Evolutionary conservation across 75 land plant genomes (phyloP).

Genomic region (Picea sitchensis): DNA sequence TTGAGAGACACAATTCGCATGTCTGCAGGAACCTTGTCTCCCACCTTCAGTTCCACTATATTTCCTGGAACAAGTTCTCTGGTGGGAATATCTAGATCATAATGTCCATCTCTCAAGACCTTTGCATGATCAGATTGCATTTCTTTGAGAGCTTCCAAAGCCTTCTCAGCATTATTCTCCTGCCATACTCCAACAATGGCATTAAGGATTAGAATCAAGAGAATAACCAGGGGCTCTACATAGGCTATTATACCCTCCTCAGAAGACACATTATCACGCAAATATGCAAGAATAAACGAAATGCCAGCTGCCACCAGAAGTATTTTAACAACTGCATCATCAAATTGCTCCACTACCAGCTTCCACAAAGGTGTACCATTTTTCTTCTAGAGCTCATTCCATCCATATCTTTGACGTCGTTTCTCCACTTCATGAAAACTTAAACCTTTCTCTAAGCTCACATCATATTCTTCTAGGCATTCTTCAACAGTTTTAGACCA

Average conservation of each 20-base stretch:
- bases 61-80: slow-evolving; percentile 90
- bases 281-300: slow-evolving; percentile 57
- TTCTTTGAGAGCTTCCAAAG: slow-evolving; percentile 84
- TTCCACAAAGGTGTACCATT: slow-evolving; percentile 69
- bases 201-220: slow-evolving; percentile 72
- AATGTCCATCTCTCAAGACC: slow-evolving; percentile 59
- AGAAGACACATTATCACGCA: slow-evolving; percentile 37
- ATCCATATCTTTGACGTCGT: slow-evolving; percentile 48
- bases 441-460: slow-evolving; percentile 55
- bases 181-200: slow-evolving; percentile 92
- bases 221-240: slow-evolving; percentile 83
- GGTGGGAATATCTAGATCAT: slow-evolving; percentile 60
- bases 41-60: slow-evolving; percentile 72
- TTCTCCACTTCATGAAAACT: slow-evolving; percentile 38
- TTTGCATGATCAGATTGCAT: slow-evolving; percentile 72
- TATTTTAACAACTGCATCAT: slow-evolving; percentile 79
- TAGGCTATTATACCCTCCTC: slow-evolving; percentile 56
- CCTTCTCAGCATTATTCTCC: slow-evolving; percentile 88
- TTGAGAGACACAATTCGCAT: slow-evolving; percentile 61
- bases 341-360: slow-evolving; percentile 78
- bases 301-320: slow-evolving; percentile 68
- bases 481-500: slow-evolving; percentile 72
- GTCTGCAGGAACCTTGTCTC: slow-evolving; percentile 90
- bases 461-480: slow-evolving; percentile 57
- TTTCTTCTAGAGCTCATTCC: slow-evolving; percentile 73